Evolutionary conservation across 805 yeast species (phyloP).

Genomic region (Candida patagonica): DNA sequence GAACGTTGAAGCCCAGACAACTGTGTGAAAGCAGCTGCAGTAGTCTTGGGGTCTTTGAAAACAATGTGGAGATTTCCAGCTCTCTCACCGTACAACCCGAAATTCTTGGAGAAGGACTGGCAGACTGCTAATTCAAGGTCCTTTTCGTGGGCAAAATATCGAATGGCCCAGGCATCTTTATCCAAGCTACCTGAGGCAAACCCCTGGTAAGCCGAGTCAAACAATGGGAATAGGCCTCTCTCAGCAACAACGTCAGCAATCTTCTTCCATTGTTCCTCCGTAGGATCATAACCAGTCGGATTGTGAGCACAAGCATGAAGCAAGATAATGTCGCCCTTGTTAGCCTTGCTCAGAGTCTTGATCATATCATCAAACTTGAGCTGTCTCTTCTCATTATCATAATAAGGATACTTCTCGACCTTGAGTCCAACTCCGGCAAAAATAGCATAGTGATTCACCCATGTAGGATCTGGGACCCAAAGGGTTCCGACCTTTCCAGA

Average conservation of each 20-base stretch:
- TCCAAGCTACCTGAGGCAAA: conserved; percentile 84
- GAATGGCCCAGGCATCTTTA: conserved; percentile 76
- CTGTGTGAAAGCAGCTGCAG: conserved; percentile 61
- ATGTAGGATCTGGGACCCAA: conserved; percentile 83
- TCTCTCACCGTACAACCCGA: conserved; percentile 97
- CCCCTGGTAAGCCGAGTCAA: conserved; percentile 96
- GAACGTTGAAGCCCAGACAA: conserved; percentile 67
- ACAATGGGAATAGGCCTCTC: conserved; percentile 65
- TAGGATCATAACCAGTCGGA: conserved; percentile 96
- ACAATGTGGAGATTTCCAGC: conserved; percentile 86
- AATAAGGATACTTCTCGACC: conserved; percentile 72
- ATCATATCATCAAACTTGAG: conserved; percentile 66
- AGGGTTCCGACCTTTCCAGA: conserved; percentile 30
- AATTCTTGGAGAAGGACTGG: conserved; percentile 94
- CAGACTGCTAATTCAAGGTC: conserved; percentile 62
- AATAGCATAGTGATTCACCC: conserved; percentile 92
- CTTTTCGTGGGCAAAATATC: conserved; percentile 38
- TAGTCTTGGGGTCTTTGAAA: conserved; percentile 32
- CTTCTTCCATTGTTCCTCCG: conserved; percentile 66
- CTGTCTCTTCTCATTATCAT: conserved; percentile 63
- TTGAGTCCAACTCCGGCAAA: conserved; percentile 62
- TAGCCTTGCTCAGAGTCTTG: conserved; percentile 49
- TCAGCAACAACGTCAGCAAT: conserved; percentile 54
- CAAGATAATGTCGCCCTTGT: conserved; percentile 66
- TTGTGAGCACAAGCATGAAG: conserved; percentile 96